Percentiles rank a stretch among this genome's conserved stretches.
These are phyloP conservation scores for Basidioascus undulatus DNA, from an alignment of 768 basidiomycete genomes.

Conservation along the genomic window DNA sequence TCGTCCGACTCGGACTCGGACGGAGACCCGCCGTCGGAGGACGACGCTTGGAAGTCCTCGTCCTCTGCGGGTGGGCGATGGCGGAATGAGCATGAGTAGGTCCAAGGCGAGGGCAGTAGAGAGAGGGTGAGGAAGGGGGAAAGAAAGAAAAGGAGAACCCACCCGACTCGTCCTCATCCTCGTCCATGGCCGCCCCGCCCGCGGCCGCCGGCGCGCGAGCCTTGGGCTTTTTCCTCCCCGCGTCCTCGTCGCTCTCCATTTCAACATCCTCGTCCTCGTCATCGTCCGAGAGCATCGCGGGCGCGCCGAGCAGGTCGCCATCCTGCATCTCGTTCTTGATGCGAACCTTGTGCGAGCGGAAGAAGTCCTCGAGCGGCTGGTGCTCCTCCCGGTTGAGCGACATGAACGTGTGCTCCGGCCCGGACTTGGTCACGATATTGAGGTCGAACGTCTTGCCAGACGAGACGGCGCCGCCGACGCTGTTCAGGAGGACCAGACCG, in stretches of 20 bases:
- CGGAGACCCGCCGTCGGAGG: conserved; percentile 69
- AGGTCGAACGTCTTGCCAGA: conserved; percentile 86
- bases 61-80: conserved; percentile 26
- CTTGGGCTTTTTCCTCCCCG: conserved; percentile 20
- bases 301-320: conserved; percentile 10
- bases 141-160: conserved; percentile 5
- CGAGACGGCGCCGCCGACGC: conserved; percentile 65
- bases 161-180: conserved; percentile 20
- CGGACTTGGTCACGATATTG: conserved; percentile 60
- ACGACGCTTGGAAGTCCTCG: conserved; percentile 74
- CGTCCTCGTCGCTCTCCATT: conserved; percentile 45
- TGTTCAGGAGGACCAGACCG: conserved; percentile 5
- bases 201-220: conserved; percentile 13
- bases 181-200: conserved; percentile 29
- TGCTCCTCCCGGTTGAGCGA: conserved; percentile 92
- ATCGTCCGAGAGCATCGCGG: conserved; percentile 37
- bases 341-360: conserved; percentile 63
- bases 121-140: conserved; percentile 4
- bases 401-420: conserved; percentile 57
- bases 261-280: conserved; percentile 57
- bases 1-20: conserved; percentile 44
- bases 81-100: conserved; percentile 4
- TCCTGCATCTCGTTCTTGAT: conserved; percentile 94
- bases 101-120: neutral
- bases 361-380: conserved; percentile 54